Evolutionary conservation across 2,329 filamentous ascomycete genomes (phyloP).

Genomic region (Emergomyces pasteurianus): DNA sequence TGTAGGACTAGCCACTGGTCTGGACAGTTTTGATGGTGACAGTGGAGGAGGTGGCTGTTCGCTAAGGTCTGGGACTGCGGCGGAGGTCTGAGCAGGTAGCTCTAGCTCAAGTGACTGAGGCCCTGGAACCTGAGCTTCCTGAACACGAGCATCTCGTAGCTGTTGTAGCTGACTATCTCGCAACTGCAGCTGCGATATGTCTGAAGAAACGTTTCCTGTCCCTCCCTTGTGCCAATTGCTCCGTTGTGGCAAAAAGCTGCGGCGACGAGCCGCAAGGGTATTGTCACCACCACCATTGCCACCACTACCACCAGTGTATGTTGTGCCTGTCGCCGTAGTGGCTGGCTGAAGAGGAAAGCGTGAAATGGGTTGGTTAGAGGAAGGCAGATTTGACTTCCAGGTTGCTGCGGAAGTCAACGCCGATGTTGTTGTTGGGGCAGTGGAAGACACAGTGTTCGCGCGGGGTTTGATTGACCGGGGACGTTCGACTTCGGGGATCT

Average conservation of each 20-base stretch:
- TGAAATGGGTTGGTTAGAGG: slow-evolving; percentile 1
- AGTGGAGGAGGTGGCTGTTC: not conserved
- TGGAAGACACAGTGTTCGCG: not conserved
- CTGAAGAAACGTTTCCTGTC: slow-evolving; percentile 9
- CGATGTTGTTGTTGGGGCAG: not conserved
- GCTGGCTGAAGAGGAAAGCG: not conserved
- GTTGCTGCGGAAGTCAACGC: not conserved
- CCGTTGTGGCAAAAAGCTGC: slow-evolving; percentile 23
- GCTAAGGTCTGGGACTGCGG: not conserved
- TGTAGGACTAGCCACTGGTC: not conserved
- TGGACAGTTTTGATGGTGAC: not conserved
- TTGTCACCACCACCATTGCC: not conserved
- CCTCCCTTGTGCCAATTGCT: slow-evolving; percentile 12
- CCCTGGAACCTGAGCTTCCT: not conserved
- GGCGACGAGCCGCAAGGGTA: slow-evolving; percentile 5
- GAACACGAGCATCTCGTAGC: not conserved
- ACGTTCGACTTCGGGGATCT: not conserved
- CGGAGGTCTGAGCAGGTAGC: not conserved
- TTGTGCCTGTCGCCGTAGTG: not conserved
- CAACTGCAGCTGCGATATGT: slow-evolving; percentile 9
- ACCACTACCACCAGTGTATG: not conserved
- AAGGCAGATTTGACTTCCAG: slow-evolving; percentile 6
- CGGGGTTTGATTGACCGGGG: not conserved
- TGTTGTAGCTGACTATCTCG: slow-evolving; percentile 4
- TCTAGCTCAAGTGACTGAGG: not conserved